Conservation (phyloP, 2,329 filamentous ascomycete genomes). For the Chaetomiaceae sp. region DNA sequence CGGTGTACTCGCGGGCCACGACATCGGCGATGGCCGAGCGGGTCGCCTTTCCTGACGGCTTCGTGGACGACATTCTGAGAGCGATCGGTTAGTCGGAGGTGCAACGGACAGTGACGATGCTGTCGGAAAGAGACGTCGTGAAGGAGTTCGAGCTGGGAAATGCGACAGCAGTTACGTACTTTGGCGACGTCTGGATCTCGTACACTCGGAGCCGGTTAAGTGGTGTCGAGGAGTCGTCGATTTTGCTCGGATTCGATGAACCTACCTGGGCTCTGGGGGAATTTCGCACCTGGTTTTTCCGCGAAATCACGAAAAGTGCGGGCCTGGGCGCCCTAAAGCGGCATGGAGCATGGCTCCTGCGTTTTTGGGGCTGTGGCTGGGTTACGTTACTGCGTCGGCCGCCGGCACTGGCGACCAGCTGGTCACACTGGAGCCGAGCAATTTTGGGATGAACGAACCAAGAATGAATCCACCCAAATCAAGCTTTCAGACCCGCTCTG, state of each 20-base stretch:
- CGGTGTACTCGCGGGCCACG: conserved; percentile 99
- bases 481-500: conserved; percentile 9
- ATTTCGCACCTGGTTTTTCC: conserved; percentile 26
- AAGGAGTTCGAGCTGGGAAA: conserved; percentile 11
- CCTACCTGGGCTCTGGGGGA: conserved; percentile 20
- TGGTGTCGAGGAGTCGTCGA: conserved; percentile 23
- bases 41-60: conserved; percentile 58
- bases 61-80: conserved; percentile 57
- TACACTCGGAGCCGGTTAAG: conserved; percentile 23
- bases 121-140: neutral
- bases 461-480: conserved; percentile 12
- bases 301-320: conserved; percentile 25
- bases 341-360: conserved; percentile 10
- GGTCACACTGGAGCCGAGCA: neutral
- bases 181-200: conserved; percentile 31
- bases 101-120: neutral
- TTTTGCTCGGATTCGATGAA: conserved; percentile 22
- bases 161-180: conserved; percentile 22
- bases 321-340: conserved; percentile 23
- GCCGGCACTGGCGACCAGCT: conserved; percentile 17
- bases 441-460: conserved; percentile 5
- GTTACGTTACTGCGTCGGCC: too few species aligned
- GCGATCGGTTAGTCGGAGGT: conserved; percentile 28
- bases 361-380: conserved; percentile 4
- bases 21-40: conserved; percentile 98